Percentiles rank a stretch among this genome's conserved stretches.
These are phyloP conservation scores for Paspalum notatum DNA, from an alignment of 176 grass and related monocot genomes.

Conservation along the genomic window DNA sequence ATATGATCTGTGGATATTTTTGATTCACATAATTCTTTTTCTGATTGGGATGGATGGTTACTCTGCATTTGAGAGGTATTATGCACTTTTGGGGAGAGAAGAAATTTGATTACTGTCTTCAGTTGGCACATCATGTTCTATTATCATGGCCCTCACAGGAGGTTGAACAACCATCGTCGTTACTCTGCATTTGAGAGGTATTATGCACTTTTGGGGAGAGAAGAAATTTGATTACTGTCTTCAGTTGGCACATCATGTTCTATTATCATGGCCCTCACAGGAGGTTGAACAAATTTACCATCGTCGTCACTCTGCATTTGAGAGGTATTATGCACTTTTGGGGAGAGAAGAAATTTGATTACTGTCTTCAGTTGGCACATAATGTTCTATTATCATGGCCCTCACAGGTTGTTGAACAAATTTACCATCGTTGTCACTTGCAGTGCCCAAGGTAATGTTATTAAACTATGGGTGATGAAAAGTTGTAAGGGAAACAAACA, in stretches of 20 bases:
- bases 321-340: slow-evolving; percentile 21
- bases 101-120: slow-evolving; percentile 37
- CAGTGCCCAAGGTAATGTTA: slow-evolving; percentile 33
- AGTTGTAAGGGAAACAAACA: slow-evolving; percentile 29
- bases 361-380: slow-evolving; percentile 9
- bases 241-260: slow-evolving; percentile 9
- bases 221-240: slow-evolving; percentile 34
- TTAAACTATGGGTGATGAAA: slow-evolving; percentile 34
- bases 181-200: slow-evolving; percentile 13
- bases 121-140: slow-evolving; percentile 5
- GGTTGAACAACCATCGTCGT: slow-evolving; percentile 39
- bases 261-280: slow-evolving; percentile 24
- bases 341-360: slow-evolving; percentile 33
- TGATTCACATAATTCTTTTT: slow-evolving; percentile 40
- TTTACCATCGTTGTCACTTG: slow-evolving; percentile 36
- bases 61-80: slow-evolving; percentile 22
- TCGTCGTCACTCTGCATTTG: slow-evolving; percentile 32
- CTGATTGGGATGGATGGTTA: background rate
- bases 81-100: slow-evolving; percentile 24
- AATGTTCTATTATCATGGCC: slow-evolving; percentile 25
- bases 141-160: slow-evolving; percentile 23
- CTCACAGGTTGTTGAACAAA: slow-evolving; percentile 30
- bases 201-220: slow-evolving; percentile 22
- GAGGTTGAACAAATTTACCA: slow-evolving; percentile 38
- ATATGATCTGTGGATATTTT: slow-evolving; percentile 43